Conservation (phyloP, 2,329 filamentous ascomycete species). For the Orbilia oligospora region DNA sequence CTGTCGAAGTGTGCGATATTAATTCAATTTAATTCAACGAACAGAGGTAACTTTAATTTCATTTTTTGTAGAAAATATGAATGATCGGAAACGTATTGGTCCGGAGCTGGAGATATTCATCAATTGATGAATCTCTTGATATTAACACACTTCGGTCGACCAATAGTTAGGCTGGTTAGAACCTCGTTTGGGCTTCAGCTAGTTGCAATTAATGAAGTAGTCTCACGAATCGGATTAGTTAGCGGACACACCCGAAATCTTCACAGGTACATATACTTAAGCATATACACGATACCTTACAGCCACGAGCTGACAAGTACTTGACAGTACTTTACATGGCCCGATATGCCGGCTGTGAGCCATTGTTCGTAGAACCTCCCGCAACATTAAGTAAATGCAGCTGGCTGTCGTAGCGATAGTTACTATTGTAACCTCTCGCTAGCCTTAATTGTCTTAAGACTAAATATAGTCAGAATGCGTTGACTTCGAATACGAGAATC, state of each 20-base stretch:
- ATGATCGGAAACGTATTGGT: too few relatives aligned
- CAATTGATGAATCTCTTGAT: too few relatives aligned
- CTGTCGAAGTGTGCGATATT: conserved; percentile 2
- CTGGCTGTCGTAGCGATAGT: too few relatives aligned
- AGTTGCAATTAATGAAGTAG: neutral
- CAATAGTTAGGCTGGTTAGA: neutral
- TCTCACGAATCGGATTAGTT: conserved; percentile 16
- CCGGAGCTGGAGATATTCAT: too few relatives aligned
- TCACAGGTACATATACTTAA: too few relatives aligned
- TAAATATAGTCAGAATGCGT: conserved; percentile 5
- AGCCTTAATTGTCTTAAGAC: conserved; percentile 11
- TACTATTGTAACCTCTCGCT: too few relatives aligned
- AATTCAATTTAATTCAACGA: conserved; percentile 1
- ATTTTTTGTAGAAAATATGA: too few relatives aligned
- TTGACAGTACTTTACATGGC: conserved; percentile 5
- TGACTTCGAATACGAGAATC: too few relatives aligned
- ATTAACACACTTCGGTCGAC: neutral
- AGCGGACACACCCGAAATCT: conserved; percentile 6
- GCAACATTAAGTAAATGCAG: too few relatives aligned
- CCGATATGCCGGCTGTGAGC: neutral
- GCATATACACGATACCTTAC: too few relatives aligned
- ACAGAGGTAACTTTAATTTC: neutral
- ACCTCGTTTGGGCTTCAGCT: too few relatives aligned
- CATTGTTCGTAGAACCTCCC: too few relatives aligned
- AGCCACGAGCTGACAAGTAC: conserved; percentile 5